Base-by-base conservation (phyloP, 202 grass and related monocot species). In the Cymbopogon flexuosus region DNA sequence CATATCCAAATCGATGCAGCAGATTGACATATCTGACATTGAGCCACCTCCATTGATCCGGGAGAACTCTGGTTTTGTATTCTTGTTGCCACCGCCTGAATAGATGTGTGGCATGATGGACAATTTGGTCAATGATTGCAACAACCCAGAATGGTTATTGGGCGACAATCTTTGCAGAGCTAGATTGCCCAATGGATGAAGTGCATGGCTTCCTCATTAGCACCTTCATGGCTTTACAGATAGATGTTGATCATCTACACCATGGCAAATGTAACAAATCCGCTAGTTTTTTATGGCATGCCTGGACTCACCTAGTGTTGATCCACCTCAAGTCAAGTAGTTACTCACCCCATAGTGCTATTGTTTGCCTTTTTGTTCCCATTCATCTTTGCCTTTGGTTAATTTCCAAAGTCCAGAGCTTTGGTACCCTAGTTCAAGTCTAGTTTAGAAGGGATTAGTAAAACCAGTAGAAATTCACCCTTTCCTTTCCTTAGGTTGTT, bases 1-100 rank as follows among this genome's bases (percentile, higher is more conserved):
- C 62, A 99, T 99, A 91, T 99, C 92, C 5, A 99, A 99, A 84
- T 99, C 96, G 2, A 94, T 99, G 84, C 74, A 99, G 66, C 92
- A 94, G 84, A 95, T 99, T 84, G 96, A 95, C 69, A 95, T 99
- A 41, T 91, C 92, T 82, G 92, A 93, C 61, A 89, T 99, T 12
- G 92, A 99, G 68, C 92, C 92, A 24, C 96, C 96, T 66, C 92
- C 92, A 30, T 83, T 95, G 62, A 90, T 99, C 52, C 86, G 84
- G 27, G 96, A 95, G 87, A 99, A 99, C 84, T 88, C 96, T 11
- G 90, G 92, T 66, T 99, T 99, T 86, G 82, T 81, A 77, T 95
- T 99, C 84, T 85, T 99, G 77, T 85, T 99, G 84, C 92, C 96
- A 3, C 90, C 89, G 9, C 65, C 89, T 79, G 92, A 94, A 84